Evolutionary conservation across 352 stramenopile genomes (phyloP), one percentile per base, ranked within the genome.

Genomic region (Phytophthora brassicae): DNA sequence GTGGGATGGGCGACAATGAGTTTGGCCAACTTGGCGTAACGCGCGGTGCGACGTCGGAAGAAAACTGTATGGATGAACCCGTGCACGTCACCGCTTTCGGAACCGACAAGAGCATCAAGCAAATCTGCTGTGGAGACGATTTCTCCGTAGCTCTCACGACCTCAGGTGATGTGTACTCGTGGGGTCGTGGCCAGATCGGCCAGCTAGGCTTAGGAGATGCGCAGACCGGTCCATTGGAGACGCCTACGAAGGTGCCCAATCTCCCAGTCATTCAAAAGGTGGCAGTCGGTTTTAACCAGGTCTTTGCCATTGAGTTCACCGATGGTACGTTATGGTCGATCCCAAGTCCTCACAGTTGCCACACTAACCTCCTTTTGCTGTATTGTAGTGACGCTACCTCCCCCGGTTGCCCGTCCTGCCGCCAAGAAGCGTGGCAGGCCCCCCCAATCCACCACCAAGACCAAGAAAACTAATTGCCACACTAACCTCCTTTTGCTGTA

Each of bases 1-100:
- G n/a, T n/a, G n/a, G n/a, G n/a, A 88, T 90, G 70, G 85, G 85
- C 22, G 83, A 89, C 66, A 94, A 94, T 44, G 70, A 82, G 65
- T 80, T 75, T 41, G 82, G 85, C 8, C 85, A 94, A 36, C 54
- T 94, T 35, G 81, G 77, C 11, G 70, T 84, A 1, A 66, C 64
- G 19, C 49, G 50, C 33, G 60, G 56, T 11, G 59, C 71, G 19
- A 68, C 60, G 3, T 53, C 56, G 0, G 78, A 86, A 19, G 58
- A 72, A 19, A 73, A 74, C 3, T 64, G 70, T 22, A 57, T 81
- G 22, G 70, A 70, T 44, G 51, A 63, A 22, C 82, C 84, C 6
- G 66, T 77, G 20, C 56, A 61, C 26, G 46, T 80, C 24, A 1
- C 56, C 26, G n/a, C 44, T 12, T 78, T 78, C 24, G 64, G 51